Base-by-base conservation (phyloP, 768 basidiomycete species). In the Russula abietina region DNA sequence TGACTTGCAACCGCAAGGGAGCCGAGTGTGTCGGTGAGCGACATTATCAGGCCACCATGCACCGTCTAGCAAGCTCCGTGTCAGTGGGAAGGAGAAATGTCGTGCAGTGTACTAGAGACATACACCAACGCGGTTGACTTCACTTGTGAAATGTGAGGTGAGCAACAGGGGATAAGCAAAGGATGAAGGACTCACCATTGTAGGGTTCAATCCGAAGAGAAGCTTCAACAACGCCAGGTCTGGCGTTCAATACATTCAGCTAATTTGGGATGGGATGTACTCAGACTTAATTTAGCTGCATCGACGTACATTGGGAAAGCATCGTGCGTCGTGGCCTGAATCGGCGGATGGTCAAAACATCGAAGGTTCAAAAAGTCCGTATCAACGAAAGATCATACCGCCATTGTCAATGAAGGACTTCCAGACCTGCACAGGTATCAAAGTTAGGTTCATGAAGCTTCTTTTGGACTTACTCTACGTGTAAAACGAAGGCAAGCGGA, bases 41-140 rank as follows among this genome's bases (percentile, higher is more conserved):
- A 90, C 70, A 89, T 72, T 66, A 93, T 82, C 41, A 93, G 79
- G 24, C 91, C 91, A 19, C 91, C 91, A 67, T 93, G 91, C 26
- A 87, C 87, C 72, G 78, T 79, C 78, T 80, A 51, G 17, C 5
- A n/a, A 36, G 14, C n/a, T 19, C 19, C 12, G 26, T 16, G 39
- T 57, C 49, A 41, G 48, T 9, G 32, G 16, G 4, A 22, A 17
- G 17, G 51, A 62, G 45, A 52, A 45, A 53, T 22, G 8, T 28
- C 32, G 33, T 33, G 10, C 5, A 7, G 57, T 77, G 80, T 67
- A 71, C 5, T 32, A 26, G 11, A 36, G 45, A 57, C 73, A 64
- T 57, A 92, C 91, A 68, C 90, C 87, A 65, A 91, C 88, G 69
- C 91, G 80, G 71, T 93, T 93, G 61, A 90, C 91, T 93, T 69